Base-by-base conservation (phyloP, 2,329 filamentous ascomycete genomes). In the Monosporascus sp. region DNA sequence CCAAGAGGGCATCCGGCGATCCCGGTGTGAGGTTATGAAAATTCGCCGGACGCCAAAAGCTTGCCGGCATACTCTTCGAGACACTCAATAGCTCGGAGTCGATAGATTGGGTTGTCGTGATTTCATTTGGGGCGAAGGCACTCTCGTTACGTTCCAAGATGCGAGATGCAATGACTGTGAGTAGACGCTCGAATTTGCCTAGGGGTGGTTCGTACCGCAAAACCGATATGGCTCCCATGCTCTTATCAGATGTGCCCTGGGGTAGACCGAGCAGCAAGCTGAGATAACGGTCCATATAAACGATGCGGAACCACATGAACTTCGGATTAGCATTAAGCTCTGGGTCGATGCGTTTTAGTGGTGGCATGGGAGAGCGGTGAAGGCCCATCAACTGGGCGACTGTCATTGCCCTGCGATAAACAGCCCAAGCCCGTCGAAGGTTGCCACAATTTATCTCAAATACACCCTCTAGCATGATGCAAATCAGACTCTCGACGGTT, bases 341-440 rank as follows among this genome's bases (percentile, higher is more conserved):
- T 3, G 51, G 46, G 49, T 61, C 47, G 44, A 60, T 48, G 9
- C 31, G 31, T 48, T 54, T 50, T 20, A 37, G 58, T 61, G 58
- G 61, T 55, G 51, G 49, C 8, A n/a, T 48, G 16, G 37, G 37
- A 7, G 48, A 48, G 5, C 64, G 68, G 53, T 77, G 66, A 3
- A 78, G 51, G 0, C 70, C 71, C 64, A 77, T 68, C 35, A 74
- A 52, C 56, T 78, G 74, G 0, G 72, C 75, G 2, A 72, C 53
- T 0, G 54, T 57, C 58, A 76, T 65, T 0, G 74, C 74, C 46
- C 72, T 63, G 3, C 73, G 69, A 22, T 61, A 57, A 1, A 67
- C 62, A 6, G 72, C 43, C 74, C 72, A 77, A 0, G 67, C 65
- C 5, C 66, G 65, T 11, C 72, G 68, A n/a, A 76, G 63, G 49